These are phyloP conservation scores for Porcisia hertigi DNA, from an alignment of 208 protist genomes.

Conservation along the genomic window DNA sequence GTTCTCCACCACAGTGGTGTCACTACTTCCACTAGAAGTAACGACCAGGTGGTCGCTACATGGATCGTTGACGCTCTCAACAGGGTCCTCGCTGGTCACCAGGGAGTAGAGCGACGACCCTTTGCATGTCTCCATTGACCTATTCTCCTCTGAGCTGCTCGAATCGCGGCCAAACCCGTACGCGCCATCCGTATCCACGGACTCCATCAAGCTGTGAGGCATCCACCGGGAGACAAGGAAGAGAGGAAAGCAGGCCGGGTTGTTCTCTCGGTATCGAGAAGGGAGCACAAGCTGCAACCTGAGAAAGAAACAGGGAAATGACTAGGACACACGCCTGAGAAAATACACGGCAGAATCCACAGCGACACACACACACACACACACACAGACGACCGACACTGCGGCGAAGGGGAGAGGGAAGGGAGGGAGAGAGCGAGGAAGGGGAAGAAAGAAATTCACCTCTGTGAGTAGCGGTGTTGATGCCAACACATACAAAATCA, in stretches of 20 bases:
- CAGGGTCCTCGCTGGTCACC: slow-evolving; percentile 3
- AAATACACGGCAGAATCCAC: too few species aligned
- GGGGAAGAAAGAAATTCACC: not conserved
- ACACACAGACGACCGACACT: not conserved
- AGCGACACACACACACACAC: not conserved
- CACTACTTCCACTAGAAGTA: slow-evolving; percentile 21
- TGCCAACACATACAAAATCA: too few species aligned
- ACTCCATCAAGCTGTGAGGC: not conserved
- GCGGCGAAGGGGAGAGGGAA: not conserved
- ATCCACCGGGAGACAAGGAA: too few species aligned
- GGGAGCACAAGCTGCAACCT: not conserved
- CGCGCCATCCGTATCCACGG: not conserved
- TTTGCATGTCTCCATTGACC: slow-evolving; percentile 12
- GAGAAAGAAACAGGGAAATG: not conserved
- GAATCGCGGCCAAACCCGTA: slow-evolving; percentile 1
- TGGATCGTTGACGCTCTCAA: slow-evolving; percentile 15
- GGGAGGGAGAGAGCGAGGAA: not conserved
- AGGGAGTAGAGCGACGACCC: slow-evolving; percentile 20
- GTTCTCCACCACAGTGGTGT: slow-evolving; percentile 11
- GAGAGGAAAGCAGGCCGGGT: not conserved
- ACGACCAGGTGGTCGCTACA: slow-evolving; percentile 14
- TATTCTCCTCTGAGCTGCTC: slow-evolving; percentile 3
- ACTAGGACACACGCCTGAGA: too few species aligned
- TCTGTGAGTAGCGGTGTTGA: not conserved
- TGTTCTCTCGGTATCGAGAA: not conserved